A percentile compares a stretch with the other conserved stretches of the same genome.
phyloP scores from a whole-genome alignment of 1,284 basidiomycete species.

The Malassezia restricta region DNA sequence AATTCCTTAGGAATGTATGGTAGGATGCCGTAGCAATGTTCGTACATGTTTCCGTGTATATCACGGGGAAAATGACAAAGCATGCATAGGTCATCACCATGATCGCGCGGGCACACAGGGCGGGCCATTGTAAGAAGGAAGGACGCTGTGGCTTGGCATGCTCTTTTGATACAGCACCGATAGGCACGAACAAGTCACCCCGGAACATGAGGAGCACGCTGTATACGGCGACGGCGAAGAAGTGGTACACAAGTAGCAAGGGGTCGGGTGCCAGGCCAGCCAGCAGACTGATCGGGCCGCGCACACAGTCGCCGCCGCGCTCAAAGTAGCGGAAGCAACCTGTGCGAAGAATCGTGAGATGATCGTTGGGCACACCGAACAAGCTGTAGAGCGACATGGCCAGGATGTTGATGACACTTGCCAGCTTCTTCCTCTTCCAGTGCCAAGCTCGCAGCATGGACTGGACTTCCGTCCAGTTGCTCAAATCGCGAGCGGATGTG shows the following conservation, averaged over 20 bases:
- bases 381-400: constrained; percentile 43
- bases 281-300: constrained; percentile 60
- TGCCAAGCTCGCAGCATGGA: constrained; percentile 37
- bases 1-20: neutral
- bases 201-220: constrained; percentile 70
- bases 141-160: constrained; percentile 6
- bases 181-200: constrained; percentile 41
- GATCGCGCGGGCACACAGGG: constrained; percentile 20
- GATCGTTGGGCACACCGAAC: constrained; percentile 52
- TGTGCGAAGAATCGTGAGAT: constrained; percentile 68
- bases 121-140: constrained; percentile 25
- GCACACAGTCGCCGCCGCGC: constrained; percentile 73
- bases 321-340: constrained; percentile 99
- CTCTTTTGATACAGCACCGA: neutral
- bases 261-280: constrained; percentile 59
- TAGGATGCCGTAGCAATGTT: constrained; percentile 13
- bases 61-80: constrained; percentile 40
- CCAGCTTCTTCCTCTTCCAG: constrained; percentile 37
- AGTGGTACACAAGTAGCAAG: constrained; percentile 70
- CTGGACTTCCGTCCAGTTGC: constrained; percentile 24
- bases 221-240: constrained; percentile 90
- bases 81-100: constrained; percentile 42
- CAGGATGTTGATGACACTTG: constrained; percentile 43
- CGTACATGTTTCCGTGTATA: constrained; percentile 35
- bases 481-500: constrained; percentile 18